Evolutionary conservation across 2,329 filamentous ascomycete genomes (phyloP), one percentile per base, ranked within the genome.

Genomic region (Alternaria rosae): DNA sequence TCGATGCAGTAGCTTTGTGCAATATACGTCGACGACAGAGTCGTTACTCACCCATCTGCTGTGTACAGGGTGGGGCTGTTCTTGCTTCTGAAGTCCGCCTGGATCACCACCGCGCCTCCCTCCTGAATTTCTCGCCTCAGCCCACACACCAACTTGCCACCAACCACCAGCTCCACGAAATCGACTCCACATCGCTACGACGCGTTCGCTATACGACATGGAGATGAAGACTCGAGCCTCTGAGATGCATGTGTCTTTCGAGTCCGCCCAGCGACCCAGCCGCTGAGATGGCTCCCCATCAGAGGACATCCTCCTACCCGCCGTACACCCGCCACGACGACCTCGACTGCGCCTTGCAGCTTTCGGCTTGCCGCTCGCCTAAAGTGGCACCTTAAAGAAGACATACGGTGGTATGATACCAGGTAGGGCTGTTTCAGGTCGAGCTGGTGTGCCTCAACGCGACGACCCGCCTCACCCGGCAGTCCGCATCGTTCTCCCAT

Each of bases 101-200:
- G 30, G 4, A 30, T 28, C 42, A 50, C 28, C 11, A 21, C 23
- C 28, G 28, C 38, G 23, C 41, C 59, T 50, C 45, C n/a, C 42
- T 57, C 59, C 42, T 53, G 48, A 57, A 17, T 54, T 52, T 57
- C 48, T 28, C 28, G 30, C 47, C 51, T 54, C 28, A 48, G 26
- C 43, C 41, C 53, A 30, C 32, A 44, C 35, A 44, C 58, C 15
- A 38, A 30, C 32, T 56, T 38, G 10, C 48, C 26, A 47, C 42
- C 21, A 47, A 58, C 44, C 38, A 47, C 54, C 48, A 50, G 44
- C 51, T 38, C 25, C 20, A 38, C 17, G 8, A 55, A 13, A 26
- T 44, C 13, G 32, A 13, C 21, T 28, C 4, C 25, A 35, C 13
- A 15, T 10, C 25, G 17, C 30, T 26, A 41, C 38, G 41, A 20